phyloP scores from a whole-genome alignment of 208 protist genomes.

The Trypanosoma boissoni region DNA sequence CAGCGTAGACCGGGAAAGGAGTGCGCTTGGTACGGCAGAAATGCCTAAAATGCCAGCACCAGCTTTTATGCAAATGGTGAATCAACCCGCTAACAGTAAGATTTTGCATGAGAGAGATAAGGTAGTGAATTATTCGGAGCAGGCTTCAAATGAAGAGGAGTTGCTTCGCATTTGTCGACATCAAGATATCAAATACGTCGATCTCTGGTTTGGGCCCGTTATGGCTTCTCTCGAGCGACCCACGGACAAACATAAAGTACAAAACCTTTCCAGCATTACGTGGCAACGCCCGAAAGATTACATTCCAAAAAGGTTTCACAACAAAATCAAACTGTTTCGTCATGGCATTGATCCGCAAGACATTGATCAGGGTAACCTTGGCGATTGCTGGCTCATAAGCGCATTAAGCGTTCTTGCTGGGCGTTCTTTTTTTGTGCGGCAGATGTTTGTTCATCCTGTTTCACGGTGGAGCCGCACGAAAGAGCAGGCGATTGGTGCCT shows the following conservation, averaged over 20 bases:
- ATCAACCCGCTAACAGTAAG: background rate
- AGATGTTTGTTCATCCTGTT: conserved; percentile 46
- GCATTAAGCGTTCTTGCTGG: conserved; percentile 45
- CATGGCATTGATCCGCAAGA: conserved; percentile 44
- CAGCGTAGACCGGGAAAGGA: too few species aligned
- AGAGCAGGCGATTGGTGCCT: conserved; percentile 48
- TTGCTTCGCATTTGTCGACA: conserved; percentile 41
- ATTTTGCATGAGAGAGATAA: background rate
- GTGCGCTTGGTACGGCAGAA: too few species aligned
- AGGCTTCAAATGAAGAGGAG: conserved; percentile 5
- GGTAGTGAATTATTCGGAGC: background rate
- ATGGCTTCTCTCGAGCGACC: conserved; percentile 31
- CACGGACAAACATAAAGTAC: conserved; percentile 19
- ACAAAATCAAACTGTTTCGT: conserved; percentile 46
- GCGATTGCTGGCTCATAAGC: conserved; percentile 72
- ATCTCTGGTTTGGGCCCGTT: conserved; percentile 45
- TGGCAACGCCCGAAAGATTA: conserved; percentile 54
- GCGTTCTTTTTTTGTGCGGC: conserved; percentile 32
- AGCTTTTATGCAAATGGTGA: conserved; percentile 4
- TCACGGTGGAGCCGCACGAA: conserved; percentile 32
- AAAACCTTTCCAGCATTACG: conserved; percentile 28
- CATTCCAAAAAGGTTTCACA: conserved; percentile 36
- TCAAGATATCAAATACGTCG: conserved; percentile 42
- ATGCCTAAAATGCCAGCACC: too few species aligned
- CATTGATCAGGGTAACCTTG: conserved; percentile 66